These are phyloP conservation scores for Stromatinia cepivora DNA, from an alignment of 2,329 filamentous ascomycete genomes.

Conservation along the genomic window DNA sequence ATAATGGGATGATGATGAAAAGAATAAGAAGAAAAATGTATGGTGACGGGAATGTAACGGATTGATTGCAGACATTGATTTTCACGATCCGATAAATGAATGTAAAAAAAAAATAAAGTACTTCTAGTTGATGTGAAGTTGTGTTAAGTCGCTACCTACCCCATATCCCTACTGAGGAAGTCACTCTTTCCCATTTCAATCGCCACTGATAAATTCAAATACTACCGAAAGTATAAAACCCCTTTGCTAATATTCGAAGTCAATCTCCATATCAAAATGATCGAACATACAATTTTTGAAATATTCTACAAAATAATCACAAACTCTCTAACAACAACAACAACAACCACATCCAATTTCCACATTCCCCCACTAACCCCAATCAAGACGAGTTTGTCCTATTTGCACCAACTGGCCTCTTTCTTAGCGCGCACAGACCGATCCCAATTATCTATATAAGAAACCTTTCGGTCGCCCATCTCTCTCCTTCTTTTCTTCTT, in stretches of 20 bases:
- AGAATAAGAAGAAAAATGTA: not conserved
- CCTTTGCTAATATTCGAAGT: not conserved
- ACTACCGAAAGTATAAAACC: not conserved
- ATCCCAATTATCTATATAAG: not conserved
- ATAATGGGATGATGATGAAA: not conserved
- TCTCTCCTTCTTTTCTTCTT: conserved; percentile 27
- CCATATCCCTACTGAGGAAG: not conserved
- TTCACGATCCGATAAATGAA: not conserved
- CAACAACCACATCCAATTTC: not conserved
- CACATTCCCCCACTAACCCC: not conserved
- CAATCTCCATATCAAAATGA: not conserved
- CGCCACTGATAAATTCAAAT: not conserved
- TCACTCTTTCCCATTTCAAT: not conserved
- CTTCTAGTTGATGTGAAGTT: not conserved
- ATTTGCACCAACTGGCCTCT: conserved; percentile 4
- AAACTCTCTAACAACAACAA: conserved; percentile 4
- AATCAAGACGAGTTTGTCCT: not conserved
- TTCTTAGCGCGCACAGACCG: not conserved
- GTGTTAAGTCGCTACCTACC: not conserved
- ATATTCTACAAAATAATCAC: not conserved
- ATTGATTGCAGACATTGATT: not conserved
- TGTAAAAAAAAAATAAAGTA: not conserved
- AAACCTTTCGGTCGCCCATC: conserved; percentile 5
- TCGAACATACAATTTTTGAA: not conserved
- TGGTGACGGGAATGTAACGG: not conserved